Evolutionary conservation across 768 basidiomycete genomes (phyloP), one percentile per base, ranked within the genome.

Genomic region (Phlegmacium glaucopus): DNA sequence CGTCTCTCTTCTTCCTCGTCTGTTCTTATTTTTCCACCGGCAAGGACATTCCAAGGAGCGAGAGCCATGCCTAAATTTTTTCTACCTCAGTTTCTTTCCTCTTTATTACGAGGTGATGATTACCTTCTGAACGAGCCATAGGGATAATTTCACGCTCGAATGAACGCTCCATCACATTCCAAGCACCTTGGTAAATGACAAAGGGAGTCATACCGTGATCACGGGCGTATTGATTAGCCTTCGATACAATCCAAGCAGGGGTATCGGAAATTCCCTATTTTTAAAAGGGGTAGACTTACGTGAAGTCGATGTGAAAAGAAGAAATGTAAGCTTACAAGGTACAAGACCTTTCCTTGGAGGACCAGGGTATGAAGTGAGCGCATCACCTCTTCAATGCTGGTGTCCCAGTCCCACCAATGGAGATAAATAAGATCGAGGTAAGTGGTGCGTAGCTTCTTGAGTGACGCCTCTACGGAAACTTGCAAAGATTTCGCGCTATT

Each of bases 381-480:
- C 79, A 84, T 81, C 26, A 83, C 61, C 60, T 85, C 82, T 52
- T 76, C 72, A 39, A 83, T 66, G 12, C 67, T 65, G 9, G 77
- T 78, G 11, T 68, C 60, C 50, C 66, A 80, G 55, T 82, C 80
- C 79, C 79, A 78, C 64, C 65, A 72, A 47, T 76, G 72, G 3
- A 75, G 42, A 53, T 76, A 76, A 11, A 76, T 59, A 34, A 78
- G 57, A 51, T 80, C 78, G 51, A 77, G 72, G 47, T 76, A 76
- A 3, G 58, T 55, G 0, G 72, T 77, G 26, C 71, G 61, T 1
- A 80, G 65, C 52, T 74, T 75, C 63, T 71, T 71, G 50, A 80
- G 61, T 9, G 72, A 74, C 1, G 62, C 72, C 13, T 67, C 59
- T 27, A 79, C 60, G 16, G 71, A 69, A 30, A 76, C 28, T 18